Evolutionary conservation across 1,139 yeast genomes (phyloP).

Genomic region (Sugiyamaella novakii): DNA sequence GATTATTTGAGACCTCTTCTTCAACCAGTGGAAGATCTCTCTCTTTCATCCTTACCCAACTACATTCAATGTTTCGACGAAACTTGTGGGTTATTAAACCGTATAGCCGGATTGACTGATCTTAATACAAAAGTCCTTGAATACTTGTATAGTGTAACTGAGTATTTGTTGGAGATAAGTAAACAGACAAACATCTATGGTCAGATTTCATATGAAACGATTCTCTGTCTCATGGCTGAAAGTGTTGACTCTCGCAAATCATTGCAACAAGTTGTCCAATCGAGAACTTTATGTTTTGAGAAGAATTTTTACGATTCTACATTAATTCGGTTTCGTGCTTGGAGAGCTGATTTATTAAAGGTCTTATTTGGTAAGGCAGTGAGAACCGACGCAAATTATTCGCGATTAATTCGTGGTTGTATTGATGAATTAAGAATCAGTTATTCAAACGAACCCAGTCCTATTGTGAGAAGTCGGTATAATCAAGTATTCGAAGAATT

Average conservation of each 20-base stretch:
- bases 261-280: conserved; percentile 14
- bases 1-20: conserved; percentile 23
- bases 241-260: conserved; percentile 7
- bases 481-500: conserved; percentile 20
- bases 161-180: conserved; percentile 6
- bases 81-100: conserved; percentile 22
- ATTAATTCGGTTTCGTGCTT: conserved; percentile 22
- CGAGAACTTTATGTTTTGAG: conserved; percentile 13
- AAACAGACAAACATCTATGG: conserved; percentile 18
- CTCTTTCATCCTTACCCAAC: conserved; percentile 14
- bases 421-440: conserved; percentile 24
- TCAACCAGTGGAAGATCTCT: neutral
- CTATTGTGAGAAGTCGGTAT: conserved; percentile 20
- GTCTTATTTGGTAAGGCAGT: conserved; percentile 22
- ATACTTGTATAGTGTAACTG: conserved; percentile 19
- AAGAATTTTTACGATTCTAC: conserved; percentile 17
- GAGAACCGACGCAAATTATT: conserved; percentile 5
- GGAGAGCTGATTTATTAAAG: conserved; percentile 27
- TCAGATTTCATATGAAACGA: conserved; percentile 27
- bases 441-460: conserved; percentile 20
- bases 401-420: conserved; percentile 18
- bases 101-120: conserved; percentile 18
- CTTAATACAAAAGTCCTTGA: conserved; percentile 20
- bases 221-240: conserved; percentile 22
- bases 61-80: conserved; percentile 25